Evolutionary conservation across 1,284 basidiomycete species (phyloP), one percentile per base, ranked within the genome.

Genomic region (Phlebopus sp.): DNA sequence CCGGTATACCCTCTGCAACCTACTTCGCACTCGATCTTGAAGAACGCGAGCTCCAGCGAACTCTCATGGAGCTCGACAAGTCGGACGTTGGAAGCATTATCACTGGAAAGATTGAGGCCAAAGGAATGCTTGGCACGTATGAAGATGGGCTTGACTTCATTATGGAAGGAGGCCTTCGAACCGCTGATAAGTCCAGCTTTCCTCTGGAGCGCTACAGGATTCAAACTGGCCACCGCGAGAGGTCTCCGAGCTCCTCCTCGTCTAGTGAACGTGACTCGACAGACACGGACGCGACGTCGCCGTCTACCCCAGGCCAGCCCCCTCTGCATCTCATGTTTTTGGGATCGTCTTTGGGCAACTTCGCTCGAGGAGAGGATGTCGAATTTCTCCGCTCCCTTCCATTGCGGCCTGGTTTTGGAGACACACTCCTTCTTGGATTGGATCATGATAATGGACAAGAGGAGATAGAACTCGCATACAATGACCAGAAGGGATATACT

Each of bases 1-100:
- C 60, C 6, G 44, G 64, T 1, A 52, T 66, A 14, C 71, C 82
- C 1, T 79, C 82, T 9, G 82, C 90, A 60, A 89, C 84, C 1
- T 98, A 97, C 69, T 94, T 91, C 71, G 93, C 95, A 11, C 85
- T 99, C 45, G 96, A 98, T 63, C 83, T 98, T 23, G 92, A 96
- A 67, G 77, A 86, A 56, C 79, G 79, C 45, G 93, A 97, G 64
- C 82, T 98, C 29, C 78, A 86, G 53, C 84, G 93, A 19, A 91
- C 92, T 4, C 76, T 98, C 39, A 71, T 71, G 31, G 77, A 86
- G 59, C 83, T 98, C 54, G 68, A 77, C 35, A 65, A 71, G 56
- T 88, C 75, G 13, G 74, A 79, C 9, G 73, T 90, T 44, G 90
- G 90, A 19, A 63, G 72, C n/a, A 68, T 71, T 21, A 73, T 93